Conservation (phyloP, 163 green algal species). For the Trebouxiophyceae sp. region DNA sequence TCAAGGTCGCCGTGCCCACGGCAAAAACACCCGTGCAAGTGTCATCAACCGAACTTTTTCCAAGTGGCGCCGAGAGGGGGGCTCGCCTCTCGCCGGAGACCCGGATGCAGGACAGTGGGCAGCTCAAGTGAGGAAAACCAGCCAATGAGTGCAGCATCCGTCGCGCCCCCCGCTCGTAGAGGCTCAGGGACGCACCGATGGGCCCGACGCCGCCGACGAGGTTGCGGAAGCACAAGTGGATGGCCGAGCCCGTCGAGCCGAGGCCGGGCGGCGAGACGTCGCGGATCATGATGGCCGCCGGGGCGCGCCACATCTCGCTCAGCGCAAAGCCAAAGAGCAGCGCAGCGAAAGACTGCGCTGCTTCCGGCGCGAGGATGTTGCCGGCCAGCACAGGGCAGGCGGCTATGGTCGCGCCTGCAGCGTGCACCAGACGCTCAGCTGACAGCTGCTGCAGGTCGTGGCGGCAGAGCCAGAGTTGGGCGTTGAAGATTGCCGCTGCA, state of each 20-base stretch:
- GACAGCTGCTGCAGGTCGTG: too few relatives aligned
- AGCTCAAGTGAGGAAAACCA: neutral
- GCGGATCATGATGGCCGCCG: slow-evolving; percentile 71
- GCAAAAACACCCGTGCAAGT: too few relatives aligned
- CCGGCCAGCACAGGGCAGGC: slow-evolving; percentile 60
- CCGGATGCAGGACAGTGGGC: neutral
- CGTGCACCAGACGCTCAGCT: too few relatives aligned
- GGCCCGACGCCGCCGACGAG: slow-evolving; percentile 74
- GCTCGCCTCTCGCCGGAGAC: too few relatives aligned
- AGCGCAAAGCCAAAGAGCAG: slow-evolving; percentile 73
- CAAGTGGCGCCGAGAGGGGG: too few relatives aligned
- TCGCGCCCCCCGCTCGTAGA: too few relatives aligned
- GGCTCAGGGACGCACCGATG: slow-evolving; percentile 35
- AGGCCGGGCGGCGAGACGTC: slow-evolving; percentile 59
- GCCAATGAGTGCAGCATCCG: too few relatives aligned
- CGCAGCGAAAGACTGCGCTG: slow-evolving; percentile 58
- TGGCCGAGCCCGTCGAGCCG: slow-evolving; percentile 65
- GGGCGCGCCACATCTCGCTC: slow-evolving; percentile 77
- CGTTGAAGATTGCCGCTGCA: too few relatives aligned
- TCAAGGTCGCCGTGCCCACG: too few relatives aligned
- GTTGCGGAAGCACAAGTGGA: slow-evolving; percentile 85
- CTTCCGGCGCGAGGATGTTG: slow-evolving; percentile 57
- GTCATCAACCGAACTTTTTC: too few relatives aligned
- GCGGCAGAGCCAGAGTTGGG: too few relatives aligned
- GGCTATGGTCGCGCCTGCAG: slow-evolving; percentile 39